These are phyloP conservation scores for Larix sibirica DNA, from an alignment of 83 land plant species.

Conservation along the genomic window DNA sequence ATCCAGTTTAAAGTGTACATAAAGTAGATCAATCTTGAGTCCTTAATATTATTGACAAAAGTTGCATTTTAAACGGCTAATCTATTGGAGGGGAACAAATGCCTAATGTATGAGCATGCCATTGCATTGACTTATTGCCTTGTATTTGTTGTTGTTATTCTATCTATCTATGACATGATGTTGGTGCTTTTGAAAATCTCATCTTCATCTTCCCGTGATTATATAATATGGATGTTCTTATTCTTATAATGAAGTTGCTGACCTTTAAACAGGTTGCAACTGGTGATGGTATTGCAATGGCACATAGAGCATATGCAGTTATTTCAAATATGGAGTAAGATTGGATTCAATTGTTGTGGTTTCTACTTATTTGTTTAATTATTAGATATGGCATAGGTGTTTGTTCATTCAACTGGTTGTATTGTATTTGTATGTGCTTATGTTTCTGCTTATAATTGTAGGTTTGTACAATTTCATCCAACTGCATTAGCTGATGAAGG, in stretches of 20 bases:
- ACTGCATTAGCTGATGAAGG: slow-evolving; percentile 99
- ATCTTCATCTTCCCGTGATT: background rate
- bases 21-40: background rate
- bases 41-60: background rate
- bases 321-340: slow-evolving; percentile 99
- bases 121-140: background rate
- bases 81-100: background rate
- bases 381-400: background rate
- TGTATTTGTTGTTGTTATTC: background rate
- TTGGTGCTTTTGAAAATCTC: background rate
- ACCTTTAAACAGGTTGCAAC: slow-evolving; percentile 75
- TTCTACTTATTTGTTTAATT: background rate
- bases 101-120: background rate
- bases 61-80: background rate
- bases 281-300: slow-evolving; percentile 98
- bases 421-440: slow-evolving; percentile 8
- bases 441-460: slow-evolving; percentile 19
- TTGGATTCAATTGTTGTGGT: background rate
- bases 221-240: background rate
- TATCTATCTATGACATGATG: background rate
- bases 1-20: background rate
- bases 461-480: slow-evolving; percentile 99
- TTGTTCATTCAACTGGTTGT: slow-evolving; percentile 1
- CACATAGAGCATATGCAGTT: slow-evolving; percentile 95
- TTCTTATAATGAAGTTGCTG: background rate